Evolutionary conservation across 2,329 filamentous ascomycete genomes (phyloP), one percentile per base, ranked within the genome.

Genomic region (Blastomyces gilchristii): DNA sequence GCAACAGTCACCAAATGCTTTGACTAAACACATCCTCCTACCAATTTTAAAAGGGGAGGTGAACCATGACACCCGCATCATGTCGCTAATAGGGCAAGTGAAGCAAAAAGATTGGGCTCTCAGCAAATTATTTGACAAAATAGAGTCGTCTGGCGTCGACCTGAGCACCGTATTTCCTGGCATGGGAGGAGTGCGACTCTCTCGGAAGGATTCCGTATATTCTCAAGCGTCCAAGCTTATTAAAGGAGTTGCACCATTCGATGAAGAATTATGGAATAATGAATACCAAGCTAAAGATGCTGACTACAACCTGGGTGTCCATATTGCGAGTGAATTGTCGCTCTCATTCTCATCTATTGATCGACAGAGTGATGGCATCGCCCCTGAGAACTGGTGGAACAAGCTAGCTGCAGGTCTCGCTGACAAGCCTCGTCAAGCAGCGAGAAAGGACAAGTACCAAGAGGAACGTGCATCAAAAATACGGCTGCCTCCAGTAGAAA

Each of bases 21-120:
- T 84, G n/a, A 81, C 78, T 14, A 72, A 74, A 54, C 75, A 81
- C 57, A 71, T 87, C 28, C 74, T 86, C 11, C 71, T 81, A 6
- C 84, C 84, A 1, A 73, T 85, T 18, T 71, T 87, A 39, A 74
- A 74, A 31, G 78, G 79, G 28, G 79, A 81, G 22, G 75, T 78
- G 41, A 74, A 74, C 1, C 77, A 80, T 63, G 77, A 80, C 63
- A 72, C 73, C 43, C 79, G 82, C 43, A 77, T 84, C 31, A 71
- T 75, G 37, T 74, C 74, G 28, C 74, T 87, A 6, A 70, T 84
- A 22, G 71, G 78, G 4, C 77, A 79, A 52, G 71, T 87, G 14
- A 74, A 75, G 61, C 79, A 81, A 37, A 87, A 87, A 69, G 85
- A 87, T 68, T 82, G 79, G 69, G 78, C 83, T 22, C 81, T 87